Conservation (phyloP, 2,329 filamentous ascomycete species). For the Dryadomyces sulphureus region DNA sequence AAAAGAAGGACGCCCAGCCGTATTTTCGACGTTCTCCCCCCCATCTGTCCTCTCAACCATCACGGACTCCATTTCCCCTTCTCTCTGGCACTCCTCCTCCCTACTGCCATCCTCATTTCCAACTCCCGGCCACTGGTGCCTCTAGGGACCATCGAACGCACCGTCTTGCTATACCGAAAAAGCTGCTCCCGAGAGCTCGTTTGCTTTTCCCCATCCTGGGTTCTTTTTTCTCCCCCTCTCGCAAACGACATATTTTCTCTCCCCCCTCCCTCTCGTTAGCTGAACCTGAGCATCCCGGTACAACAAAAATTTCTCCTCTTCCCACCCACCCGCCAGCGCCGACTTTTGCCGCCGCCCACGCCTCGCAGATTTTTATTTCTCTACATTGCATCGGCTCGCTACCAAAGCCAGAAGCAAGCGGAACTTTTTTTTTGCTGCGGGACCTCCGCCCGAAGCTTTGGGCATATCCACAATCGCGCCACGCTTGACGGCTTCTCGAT, state of each 20-base stretch:
- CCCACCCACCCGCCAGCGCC: no score
- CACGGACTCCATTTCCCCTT: slow-evolving; percentile 4
- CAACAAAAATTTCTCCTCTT: no score
- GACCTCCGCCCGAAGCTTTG: slow-evolving; percentile 1
- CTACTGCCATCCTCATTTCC: slow-evolving; percentile 1
- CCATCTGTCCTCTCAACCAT: slow-evolving; percentile 1
- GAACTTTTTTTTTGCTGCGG: not conserved
- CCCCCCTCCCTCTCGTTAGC: not conserved
- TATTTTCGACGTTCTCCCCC: slow-evolving; percentile 9
- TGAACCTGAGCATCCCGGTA: not conserved
- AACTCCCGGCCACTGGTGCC: slow-evolving; percentile 8
- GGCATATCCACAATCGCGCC: not conserved
- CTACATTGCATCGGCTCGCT: not conserved
- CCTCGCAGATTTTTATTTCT: not conserved
- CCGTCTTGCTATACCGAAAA: not conserved
- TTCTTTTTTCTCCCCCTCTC: not conserved
- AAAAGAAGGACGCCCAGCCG: slow-evolving; percentile 9
- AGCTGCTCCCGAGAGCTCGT: not conserved
- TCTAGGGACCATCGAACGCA: not conserved
- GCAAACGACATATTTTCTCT: not conserved
- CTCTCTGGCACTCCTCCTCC: not conserved
- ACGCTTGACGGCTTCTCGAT: slow-evolving; percentile 5
- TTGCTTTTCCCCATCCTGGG: not conserved
- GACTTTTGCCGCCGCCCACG: not conserved
- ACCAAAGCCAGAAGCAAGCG: not conserved